Base-by-base conservation (phyloP, 179 eudicot genomes). In the Gypsophila paniculata region DNA sequence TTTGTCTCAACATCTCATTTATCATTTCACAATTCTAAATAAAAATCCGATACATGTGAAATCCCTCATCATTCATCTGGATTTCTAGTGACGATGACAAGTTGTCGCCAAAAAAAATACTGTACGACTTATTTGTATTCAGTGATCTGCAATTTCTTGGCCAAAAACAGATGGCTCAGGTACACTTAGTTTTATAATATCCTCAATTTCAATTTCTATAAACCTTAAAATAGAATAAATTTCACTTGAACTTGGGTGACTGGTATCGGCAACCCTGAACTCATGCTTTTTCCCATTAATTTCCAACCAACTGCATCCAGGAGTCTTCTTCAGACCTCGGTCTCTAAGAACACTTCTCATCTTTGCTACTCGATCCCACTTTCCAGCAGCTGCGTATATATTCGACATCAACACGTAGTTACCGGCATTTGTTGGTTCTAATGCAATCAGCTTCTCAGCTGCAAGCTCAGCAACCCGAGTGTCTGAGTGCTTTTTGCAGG, bases 241-340 rank as follows among this genome's bases (percentile, higher is more conserved):
- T 13, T 70, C 74, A 55, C 36, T 19, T n/a, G 80, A 73, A 55
- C 44, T 79, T 14, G 75, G 84, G 71, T 83, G 86, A 61, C 82
- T 77, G 72, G 79, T 68, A 72, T 80, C 86, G 17, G 83, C 81
- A 65, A 80, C 86, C 61, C 79, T 78, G 25, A 83, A 83, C 38
- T 74, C 81, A 32, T 83, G 86, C 22, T 69, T 76, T 61, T 72
- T 55, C 21, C 83, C 83, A 64, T 72, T 55, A 57, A 83, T 69
- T 61, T 80, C 83, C 26, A 83, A 73, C 81, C 81, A 80, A 68
- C 86, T 83, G 36, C 75, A 68, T 22, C 86, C 86, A 64, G 81
- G 81, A 52, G 71, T 70, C 78, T 83, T 83, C 82, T 77, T 83
- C 76, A 80, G 54, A 26, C 81, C 83, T 70, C 54, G 77, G 57